Base-by-base conservation (phyloP, 371 early-diverging fungal species). In the Mucor piriformis region DNA sequence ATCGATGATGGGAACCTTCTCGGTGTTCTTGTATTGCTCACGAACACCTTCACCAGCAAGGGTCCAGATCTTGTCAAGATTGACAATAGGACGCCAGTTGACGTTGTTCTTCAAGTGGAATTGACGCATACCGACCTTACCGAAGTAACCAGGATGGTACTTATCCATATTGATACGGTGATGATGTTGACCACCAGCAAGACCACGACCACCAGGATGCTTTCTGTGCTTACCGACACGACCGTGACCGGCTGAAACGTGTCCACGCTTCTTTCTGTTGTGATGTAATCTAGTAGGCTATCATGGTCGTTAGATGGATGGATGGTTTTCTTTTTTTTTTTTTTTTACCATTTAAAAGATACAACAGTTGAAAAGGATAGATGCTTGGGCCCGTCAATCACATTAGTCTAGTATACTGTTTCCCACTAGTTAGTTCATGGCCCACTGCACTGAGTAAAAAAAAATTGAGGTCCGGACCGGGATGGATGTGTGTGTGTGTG, bases 101-200 rank as follows among this genome's bases (percentile, higher is more conserved):
- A 88, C 73, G 86, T 98, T 95, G 75, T 88, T 84, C 87, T 96
- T 97, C 87, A 89, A 83, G 92, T 98, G 97, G 93, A 95, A 98
- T 83, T 94, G 87, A 66, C 98, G 95, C 98, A 97, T 96, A 92
- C 99, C 99, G 82, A 97, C 96, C 87, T 99, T 99, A 84, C 99
- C 99, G 80, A 98, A 99, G 94, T 97, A 98, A 83, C 99, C 99
- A 69, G 99, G 99, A 87, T 99, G 99, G 93, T 95, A 99, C 90
- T 93, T 98, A 86, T 98, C 96, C 92, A 99, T 95, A 89, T 96
- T 95, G 84, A 96, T 99, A 71, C 98, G 93, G 92, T 99, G 98
- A 83, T 99, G 99, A 83, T 97, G 97, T 80, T 93, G 90, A 89
- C 99, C 99, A 93, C 99, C 99, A 84, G 99, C 98, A 76, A 95